phyloP scores from a whole-genome alignment of 2,329 filamentous ascomycete genomes.

The Phoma herbarum region DNA sequence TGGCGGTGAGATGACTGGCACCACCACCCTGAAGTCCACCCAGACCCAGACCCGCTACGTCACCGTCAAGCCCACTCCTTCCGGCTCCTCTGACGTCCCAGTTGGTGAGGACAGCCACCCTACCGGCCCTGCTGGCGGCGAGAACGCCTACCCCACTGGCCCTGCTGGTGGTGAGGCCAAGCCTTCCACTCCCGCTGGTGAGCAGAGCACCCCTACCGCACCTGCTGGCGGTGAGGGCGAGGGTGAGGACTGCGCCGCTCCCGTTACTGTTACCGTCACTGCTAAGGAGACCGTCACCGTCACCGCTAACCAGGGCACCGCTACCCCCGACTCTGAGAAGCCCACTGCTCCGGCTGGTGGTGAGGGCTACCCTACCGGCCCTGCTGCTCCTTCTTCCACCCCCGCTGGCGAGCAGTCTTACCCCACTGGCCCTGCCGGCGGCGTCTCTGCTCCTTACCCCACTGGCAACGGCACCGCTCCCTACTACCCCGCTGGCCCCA shows the following conservation, averaged over 20 bases:
- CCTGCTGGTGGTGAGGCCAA: constrained; percentile 14
- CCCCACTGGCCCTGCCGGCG: constrained; percentile 11
- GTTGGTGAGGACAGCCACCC: constrained; percentile 26
- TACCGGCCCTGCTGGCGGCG: constrained; percentile 26
- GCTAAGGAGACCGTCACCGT: constrained; percentile 51
- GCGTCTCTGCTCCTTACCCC: constrained; percentile 5
- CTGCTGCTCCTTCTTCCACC: constrained; percentile 3
- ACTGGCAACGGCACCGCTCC: constrained; percentile 22
- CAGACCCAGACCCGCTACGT: constrained; percentile 48
- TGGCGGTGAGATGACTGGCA: constrained; percentile 23
- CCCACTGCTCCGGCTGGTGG: constrained; percentile 24
- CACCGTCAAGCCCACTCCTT: constrained; percentile 45
- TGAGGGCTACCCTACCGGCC: constrained; percentile 18
- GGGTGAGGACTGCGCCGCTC: constrained; percentile 42
- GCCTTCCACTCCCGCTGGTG: constrained; percentile 21
- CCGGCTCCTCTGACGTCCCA: constrained; percentile 21
- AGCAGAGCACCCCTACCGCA: constrained; percentile 24
- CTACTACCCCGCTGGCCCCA: constrained; percentile 11
- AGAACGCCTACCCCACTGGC: constrained; percentile 19
- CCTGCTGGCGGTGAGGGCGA: constrained; percentile 19
- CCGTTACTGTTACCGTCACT: constrained; percentile 50
- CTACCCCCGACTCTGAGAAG: constrained; percentile 21
- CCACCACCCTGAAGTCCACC: constrained; percentile 44
- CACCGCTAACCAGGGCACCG: constrained; percentile 34
- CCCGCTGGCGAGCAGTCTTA: constrained; percentile 5